A percentile compares a stretch with the other conserved stretches of the same genome.
Conservation (phyloP, 495 filamentous ascomycete genomes). For the Xylona heveae region DNA sequence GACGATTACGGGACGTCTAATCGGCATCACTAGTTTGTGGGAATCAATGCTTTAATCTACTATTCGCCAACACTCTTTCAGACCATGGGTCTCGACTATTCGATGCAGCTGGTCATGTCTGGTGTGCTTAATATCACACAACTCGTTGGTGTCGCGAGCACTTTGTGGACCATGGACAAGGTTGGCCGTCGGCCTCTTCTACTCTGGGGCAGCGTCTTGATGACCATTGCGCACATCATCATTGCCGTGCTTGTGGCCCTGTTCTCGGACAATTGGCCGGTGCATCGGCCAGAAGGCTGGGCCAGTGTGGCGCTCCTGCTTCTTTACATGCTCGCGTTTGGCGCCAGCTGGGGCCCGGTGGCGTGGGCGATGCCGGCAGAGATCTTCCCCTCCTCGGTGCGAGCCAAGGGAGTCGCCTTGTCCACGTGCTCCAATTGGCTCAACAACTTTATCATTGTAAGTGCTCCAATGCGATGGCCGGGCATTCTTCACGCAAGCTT, state of each 20-base stretch:
- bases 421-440: conserved; percentile 32
- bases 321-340: conserved; percentile 27
- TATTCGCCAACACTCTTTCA: conserved; percentile 34
- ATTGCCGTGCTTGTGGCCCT: conserved; percentile 26
- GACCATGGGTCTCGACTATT: conserved; percentile 32
- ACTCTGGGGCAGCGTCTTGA: conserved; percentile 21
- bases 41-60: conserved; percentile 19
- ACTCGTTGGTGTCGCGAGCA: conserved; percentile 23
- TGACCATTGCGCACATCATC: conserved; percentile 28
- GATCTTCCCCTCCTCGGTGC: conserved; percentile 27
- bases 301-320: conserved; percentile 24
- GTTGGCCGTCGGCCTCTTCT: conserved; percentile 25
- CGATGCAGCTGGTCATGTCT: conserved; percentile 35
- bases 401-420: conserved; percentile 29
- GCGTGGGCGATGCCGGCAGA: conserved; percentile 24
- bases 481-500: conserved; percentile 5
- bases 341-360: conserved; percentile 17
- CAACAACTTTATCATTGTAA: conserved; percentile 33
- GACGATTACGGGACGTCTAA: background rate
- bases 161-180: conserved; percentile 27
- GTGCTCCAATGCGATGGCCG: conserved; percentile 6
- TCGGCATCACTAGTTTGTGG: conserved; percentile 16
- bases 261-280: conserved; percentile 22
- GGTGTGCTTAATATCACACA: conserved; percentile 29
- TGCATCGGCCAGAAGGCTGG: conserved; percentile 25